These are phyloP conservation scores for Mrakia frigida DNA, from an alignment of 768 basidiomycete species.

Conservation along the genomic window DNA sequence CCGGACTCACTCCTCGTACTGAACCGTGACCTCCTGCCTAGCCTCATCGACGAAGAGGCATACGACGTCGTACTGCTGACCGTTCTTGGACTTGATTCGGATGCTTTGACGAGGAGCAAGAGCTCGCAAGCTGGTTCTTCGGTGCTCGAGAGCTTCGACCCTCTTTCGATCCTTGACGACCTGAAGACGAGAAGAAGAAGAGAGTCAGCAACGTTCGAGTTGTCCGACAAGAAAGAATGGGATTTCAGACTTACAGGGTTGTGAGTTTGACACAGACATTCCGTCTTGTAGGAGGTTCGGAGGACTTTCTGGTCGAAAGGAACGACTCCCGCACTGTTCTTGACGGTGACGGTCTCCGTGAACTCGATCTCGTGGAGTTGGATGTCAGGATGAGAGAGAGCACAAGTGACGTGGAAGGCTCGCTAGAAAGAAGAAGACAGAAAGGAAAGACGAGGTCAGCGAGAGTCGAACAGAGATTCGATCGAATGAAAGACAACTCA, in stretches of 20 bases:
- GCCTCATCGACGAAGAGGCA: neutral
- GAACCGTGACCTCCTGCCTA: slow-evolving; percentile 22
- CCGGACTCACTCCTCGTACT: slow-evolving; percentile 23
- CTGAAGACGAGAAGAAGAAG: neutral
- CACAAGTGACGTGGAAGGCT: slow-evolving; percentile 91
- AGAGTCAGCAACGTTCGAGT: no score
- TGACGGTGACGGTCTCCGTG: slow-evolving; percentile 5
- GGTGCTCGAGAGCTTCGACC: slow-evolving; percentile 1
- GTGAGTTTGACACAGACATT: slow-evolving; percentile 27
- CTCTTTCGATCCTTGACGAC: slow-evolving; percentile 30
- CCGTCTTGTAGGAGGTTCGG: neutral
- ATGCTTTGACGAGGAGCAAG: slow-evolving; percentile 11
- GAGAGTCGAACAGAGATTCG: neutral
- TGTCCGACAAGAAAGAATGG: neutral
- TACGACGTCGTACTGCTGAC: slow-evolving; percentile 24
- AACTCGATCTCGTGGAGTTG: slow-evolving; percentile 16
- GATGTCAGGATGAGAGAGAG: slow-evolving; percentile 52
- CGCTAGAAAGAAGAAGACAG: slow-evolving; percentile 57
- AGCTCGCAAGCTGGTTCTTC: neutral
- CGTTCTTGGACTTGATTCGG: slow-evolving; percentile 22
- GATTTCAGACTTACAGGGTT: slow-evolving; percentile 17
- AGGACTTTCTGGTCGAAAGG: slow-evolving; percentile 10
- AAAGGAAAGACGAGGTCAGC: neutral
- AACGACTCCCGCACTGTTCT: neutral
- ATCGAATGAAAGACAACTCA: neutral